Percentiles rank a stretch among this genome's conserved stretches.
Conservation (phyloP, 805 yeast genomes). For the Lipomyces starkeyi region DNA sequence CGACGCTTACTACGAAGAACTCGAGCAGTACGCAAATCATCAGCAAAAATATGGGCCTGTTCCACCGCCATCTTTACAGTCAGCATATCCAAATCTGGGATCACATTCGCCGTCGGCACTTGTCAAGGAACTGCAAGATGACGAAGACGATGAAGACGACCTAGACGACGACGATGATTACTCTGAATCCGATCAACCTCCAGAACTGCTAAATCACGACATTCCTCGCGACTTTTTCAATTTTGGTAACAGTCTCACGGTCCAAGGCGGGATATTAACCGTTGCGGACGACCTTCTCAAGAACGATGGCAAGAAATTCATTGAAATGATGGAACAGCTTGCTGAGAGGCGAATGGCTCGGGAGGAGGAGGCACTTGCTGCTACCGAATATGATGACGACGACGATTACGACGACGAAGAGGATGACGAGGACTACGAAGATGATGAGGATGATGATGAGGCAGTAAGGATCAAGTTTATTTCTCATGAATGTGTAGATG, state of each 20-base stretch:
- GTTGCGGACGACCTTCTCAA: slow-evolving; percentile 81
- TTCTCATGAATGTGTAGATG: background rate
- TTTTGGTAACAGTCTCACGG: slow-evolving; percentile 44
- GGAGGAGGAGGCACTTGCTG: slow-evolving; percentile 45
- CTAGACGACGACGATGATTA: slow-evolving; percentile 36
- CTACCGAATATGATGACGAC: slow-evolving; percentile 45
- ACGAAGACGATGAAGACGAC: slow-evolving; percentile 35
- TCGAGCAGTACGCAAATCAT: slow-evolving; percentile 45
- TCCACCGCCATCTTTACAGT: slow-evolving; percentile 29
- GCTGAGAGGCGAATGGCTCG: slow-evolving; percentile 59
- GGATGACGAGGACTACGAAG: slow-evolving; percentile 42
- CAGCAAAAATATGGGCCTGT: slow-evolving; percentile 38
- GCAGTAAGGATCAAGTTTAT: slow-evolving; percentile 15
- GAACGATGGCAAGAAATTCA: slow-evolving; percentile 77
- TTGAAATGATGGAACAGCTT: slow-evolving; percentile 78
- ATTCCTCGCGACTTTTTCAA: slow-evolving; percentile 40
- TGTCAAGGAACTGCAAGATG: slow-evolving; percentile 27
- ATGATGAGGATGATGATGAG: slow-evolving; percentile 41
- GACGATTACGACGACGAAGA: slow-evolving; percentile 46
- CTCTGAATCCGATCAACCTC: slow-evolving; percentile 32
- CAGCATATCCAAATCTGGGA: slow-evolving; percentile 22
- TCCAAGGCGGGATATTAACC: slow-evolving; percentile 55
- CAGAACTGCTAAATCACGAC: slow-evolving; percentile 27
- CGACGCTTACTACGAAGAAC: slow-evolving; percentile 66
- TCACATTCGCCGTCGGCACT: slow-evolving; percentile 28